phyloP scores from a whole-genome alignment of 805 yeast species.

The Cyberlindnera petersonii region DNA sequence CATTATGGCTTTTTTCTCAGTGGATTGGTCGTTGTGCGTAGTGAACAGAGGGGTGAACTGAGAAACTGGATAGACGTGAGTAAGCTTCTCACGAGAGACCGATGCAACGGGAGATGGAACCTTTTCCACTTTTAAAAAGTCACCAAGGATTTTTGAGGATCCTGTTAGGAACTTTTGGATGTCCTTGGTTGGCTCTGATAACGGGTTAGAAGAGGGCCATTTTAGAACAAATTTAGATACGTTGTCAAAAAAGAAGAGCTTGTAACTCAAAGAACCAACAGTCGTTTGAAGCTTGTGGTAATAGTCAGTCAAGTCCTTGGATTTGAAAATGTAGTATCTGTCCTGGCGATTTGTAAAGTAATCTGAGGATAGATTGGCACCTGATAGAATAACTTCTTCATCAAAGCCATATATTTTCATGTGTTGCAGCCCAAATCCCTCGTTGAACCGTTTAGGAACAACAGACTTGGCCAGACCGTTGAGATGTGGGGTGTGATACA shows the following conservation, averaged over 20 bases:
- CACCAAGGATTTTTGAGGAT: slow-evolving; percentile 52
- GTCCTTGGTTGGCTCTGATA: slow-evolving; percentile 64
- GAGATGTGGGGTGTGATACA: slow-evolving; percentile 88
- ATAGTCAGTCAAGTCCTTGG: slow-evolving; percentile 58
- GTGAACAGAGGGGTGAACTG: slow-evolving; percentile 81
- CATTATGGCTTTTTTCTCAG: slow-evolving; percentile 73
- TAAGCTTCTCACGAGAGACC: slow-evolving; percentile 35
- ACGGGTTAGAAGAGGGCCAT: slow-evolving; percentile 71
- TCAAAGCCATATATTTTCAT: slow-evolving; percentile 97
- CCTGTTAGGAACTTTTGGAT: slow-evolving; percentile 48
- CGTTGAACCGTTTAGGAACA: slow-evolving; percentile 83
- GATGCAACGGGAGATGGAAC: slow-evolving; percentile 17
- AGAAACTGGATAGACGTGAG: slow-evolving; percentile 84
- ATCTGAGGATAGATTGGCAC: slow-evolving; percentile 89
- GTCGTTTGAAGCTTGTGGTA: slow-evolving; percentile 68
- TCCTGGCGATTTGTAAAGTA: slow-evolving; percentile 95
- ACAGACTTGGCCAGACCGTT: slow-evolving; percentile 58
- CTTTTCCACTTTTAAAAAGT: slow-evolving; percentile 49
- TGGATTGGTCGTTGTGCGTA: slow-evolving; percentile 61
- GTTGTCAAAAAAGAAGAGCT: slow-evolving; percentile 43
- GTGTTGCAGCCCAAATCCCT: slow-evolving; percentile 90
- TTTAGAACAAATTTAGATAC: slow-evolving; percentile 49
- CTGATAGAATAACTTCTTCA: slow-evolving; percentile 79
- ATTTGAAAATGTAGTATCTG: slow-evolving; percentile 73
- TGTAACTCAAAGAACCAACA: slow-evolving; percentile 67